phyloP scores from a whole-genome alignment of 2,329 filamentous ascomycete species.

The Ceratocystis diversiconidia region DNA sequence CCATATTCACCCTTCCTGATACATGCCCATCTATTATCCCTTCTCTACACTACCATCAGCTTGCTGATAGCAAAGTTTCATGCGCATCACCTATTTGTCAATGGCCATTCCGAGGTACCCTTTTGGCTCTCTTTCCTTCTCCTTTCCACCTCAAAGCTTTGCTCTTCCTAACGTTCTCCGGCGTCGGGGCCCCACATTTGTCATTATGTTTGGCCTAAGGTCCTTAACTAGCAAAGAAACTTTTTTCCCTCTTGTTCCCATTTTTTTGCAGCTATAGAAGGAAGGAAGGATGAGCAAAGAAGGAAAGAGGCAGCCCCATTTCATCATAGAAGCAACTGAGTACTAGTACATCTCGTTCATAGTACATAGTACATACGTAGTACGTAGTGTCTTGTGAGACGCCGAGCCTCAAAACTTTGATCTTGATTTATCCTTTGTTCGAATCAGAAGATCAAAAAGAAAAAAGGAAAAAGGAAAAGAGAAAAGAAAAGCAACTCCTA shows the following conservation, averaged over 20 bases:
- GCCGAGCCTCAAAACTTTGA: neutral
- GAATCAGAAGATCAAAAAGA: neutral
- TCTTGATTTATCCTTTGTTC: neutral
- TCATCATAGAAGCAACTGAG: neutral
- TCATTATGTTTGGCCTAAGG: neutral
- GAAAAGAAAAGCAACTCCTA: neutral
- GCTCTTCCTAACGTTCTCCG: neutral
- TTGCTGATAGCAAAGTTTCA: neutral
- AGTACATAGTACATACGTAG: no score
- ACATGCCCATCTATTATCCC: neutral
- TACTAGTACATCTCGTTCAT: no score
- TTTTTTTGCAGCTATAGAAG: constrained; percentile 1
- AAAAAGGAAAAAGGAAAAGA: neutral
- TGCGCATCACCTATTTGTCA: neutral
- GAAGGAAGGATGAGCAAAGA: constrained; percentile 9
- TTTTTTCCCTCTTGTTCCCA: neutral
- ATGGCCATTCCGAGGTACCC: neutral
- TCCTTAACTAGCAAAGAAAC: neutral
- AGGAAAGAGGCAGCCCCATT: neutral
- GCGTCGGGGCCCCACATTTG: constrained; percentile 8
- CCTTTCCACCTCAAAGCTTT: neutral
- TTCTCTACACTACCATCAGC: neutral
- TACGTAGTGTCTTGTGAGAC: no score
- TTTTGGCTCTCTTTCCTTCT: neutral
- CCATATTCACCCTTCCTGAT: neutral